These are phyloP conservation scores for Stipa capillata DNA, from an alignment of 176 grass and related monocot species.

Conservation along the genomic window DNA sequence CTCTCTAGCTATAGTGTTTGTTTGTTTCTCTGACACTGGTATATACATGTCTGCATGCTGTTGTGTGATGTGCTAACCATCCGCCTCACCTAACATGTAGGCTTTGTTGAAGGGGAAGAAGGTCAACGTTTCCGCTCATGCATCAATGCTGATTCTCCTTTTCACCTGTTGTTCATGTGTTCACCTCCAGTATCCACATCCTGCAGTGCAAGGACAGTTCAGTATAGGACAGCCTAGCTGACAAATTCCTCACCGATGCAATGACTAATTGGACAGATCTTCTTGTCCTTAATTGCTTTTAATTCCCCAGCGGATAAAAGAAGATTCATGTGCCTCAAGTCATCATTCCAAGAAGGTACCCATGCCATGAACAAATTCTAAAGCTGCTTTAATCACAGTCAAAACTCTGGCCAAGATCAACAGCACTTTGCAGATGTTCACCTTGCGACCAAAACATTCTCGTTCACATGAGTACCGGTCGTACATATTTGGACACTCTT, in stretches of 20 bases:
- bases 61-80: conserved; percentile 19
- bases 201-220: conserved; percentile 1
- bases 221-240: neutral
- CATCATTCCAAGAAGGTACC: neutral
- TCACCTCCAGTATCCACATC: neutral
- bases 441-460: neutral
- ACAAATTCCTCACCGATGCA: neutral
- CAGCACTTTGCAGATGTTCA: neutral
- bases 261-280: neutral
- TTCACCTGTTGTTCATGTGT: neutral
- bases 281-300: neutral
- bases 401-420: neutral
- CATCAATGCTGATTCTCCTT: neutral
- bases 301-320: neutral
- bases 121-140: conserved; percentile 41
- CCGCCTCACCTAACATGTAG: conserved; percentile 16
- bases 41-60: neutral
- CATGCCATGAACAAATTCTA: neutral
- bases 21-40: neutral
- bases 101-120: neutral
- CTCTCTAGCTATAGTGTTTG: neutral
- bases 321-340: neutral
- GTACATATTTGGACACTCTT: neutral
- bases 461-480: neutral
- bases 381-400: neutral